These are phyloP conservation scores for Nemania bipapillata DNA, from an alignment of 2,329 filamentous ascomycete genomes.

Conservation along the genomic window DNA sequence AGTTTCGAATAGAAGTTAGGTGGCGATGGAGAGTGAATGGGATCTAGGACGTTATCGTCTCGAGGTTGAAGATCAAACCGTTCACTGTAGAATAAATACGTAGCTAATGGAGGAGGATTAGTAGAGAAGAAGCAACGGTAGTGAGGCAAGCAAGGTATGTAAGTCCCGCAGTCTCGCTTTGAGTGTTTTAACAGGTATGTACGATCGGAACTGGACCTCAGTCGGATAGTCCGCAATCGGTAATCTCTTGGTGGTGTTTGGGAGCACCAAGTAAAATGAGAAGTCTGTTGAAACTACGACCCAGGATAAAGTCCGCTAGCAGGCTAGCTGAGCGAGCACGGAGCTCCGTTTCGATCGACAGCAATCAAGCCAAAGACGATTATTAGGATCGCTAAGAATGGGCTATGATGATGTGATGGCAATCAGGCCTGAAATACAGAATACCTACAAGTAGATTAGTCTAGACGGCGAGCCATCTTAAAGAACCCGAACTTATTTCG, in stretches of 20 bases:
- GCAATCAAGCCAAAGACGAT: neutral
- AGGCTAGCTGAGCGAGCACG: no score
- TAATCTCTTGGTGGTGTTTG: slow-evolving; percentile 13
- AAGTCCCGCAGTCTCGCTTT: slow-evolving; percentile 12
- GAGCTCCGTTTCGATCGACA: neutral
- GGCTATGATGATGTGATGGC: neutral
- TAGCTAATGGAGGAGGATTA: neutral
- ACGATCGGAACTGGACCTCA: neutral
- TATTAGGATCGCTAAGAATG: neutral
- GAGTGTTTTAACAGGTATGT: slow-evolving; percentile 1
- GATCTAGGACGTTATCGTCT: slow-evolving; percentile 2
- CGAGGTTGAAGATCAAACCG: neutral
- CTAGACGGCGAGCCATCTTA: neutral
- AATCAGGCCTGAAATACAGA: neutral
- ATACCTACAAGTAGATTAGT: neutral
- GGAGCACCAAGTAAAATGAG: neutral
- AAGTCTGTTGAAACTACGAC: neutral
- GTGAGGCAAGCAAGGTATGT: slow-evolving; percentile 19
- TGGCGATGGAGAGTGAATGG: neutral
- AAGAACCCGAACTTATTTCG: neutral
- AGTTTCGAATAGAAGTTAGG: neutral
- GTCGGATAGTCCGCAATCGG: neutral
- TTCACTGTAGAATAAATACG: neutral
- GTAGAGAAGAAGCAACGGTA: slow-evolving; percentile 4
- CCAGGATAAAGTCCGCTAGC: neutral